phyloP scores from a whole-genome alignment of 2,329 filamentous ascomycete species.

The Pseudocercospora fuligena region DNA sequence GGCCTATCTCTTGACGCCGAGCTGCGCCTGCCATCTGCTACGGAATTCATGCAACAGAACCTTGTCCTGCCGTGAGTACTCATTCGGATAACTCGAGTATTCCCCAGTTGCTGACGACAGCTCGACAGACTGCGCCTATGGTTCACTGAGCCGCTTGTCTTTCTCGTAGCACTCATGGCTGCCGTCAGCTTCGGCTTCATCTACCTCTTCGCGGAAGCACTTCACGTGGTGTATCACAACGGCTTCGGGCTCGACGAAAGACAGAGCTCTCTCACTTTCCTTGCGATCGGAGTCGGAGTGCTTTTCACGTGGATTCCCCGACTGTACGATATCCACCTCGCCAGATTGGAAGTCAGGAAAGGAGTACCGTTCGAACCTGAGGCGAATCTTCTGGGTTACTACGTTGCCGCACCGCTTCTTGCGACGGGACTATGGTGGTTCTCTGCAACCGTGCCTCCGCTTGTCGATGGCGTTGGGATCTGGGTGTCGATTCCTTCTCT shows the following conservation, averaged over 20 bases:
- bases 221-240: conserved; percentile 46
- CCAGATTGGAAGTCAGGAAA: conserved; percentile 25
- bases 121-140: conserved; percentile 42
- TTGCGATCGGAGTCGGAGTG: conserved; percentile 53
- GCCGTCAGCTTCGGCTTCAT: conserved; percentile 52
- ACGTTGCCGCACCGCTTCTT: conserved; percentile 50
- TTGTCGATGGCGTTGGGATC: conserved; percentile 36
- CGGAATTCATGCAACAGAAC: conserved; percentile 45
- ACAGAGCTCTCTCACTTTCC: conserved; percentile 58
- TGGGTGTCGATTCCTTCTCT: conserved; percentile 37
- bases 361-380: conserved; percentile 46
- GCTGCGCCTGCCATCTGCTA: conserved; percentile 41
- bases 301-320: conserved; percentile 51
- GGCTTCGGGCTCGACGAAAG: conserved; percentile 39
- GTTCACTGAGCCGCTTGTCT: conserved; percentile 54
- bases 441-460: conserved; percentile 54
- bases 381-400: conserved; percentile 55
- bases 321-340: conserved; percentile 46
- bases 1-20: conserved; percentile 45
- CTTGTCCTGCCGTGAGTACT: conserved; percentile 45
- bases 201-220: conserved; percentile 42
- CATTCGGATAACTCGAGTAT: neutral
- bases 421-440: conserved; percentile 53
- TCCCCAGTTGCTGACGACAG: neutral
- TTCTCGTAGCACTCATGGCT: conserved; percentile 49